Percentiles rank a stretch among this genome's conserved stretches.
These are phyloP conservation scores for Sporothrix dimorphospora DNA, from an alignment of 2,329 filamentous ascomycete species.

Conservation along the genomic window DNA sequence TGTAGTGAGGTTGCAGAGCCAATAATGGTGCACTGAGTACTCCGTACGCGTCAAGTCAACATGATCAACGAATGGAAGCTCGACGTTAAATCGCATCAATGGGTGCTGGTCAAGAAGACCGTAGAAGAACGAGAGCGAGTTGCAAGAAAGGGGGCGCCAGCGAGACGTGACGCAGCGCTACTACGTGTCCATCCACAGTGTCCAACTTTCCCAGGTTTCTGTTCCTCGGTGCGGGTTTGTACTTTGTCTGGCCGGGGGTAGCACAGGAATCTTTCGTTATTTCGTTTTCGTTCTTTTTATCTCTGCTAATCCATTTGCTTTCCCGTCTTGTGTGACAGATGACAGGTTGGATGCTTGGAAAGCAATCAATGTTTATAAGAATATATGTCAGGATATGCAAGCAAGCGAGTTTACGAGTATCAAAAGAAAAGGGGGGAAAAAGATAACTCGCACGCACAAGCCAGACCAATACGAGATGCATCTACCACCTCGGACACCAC, in stretches of 20 bases:
- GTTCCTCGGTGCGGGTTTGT: neutral
- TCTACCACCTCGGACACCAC: conserved; percentile 1
- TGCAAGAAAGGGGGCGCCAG: conserved; percentile 12
- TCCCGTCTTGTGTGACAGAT: conserved; percentile 1
- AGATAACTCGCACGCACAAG: conserved; percentile 3
- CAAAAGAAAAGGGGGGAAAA: neutral
- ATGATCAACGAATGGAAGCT: neutral
- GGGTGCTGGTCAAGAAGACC: neutral
- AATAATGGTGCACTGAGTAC: neutral
- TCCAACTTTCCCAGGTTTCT: conserved; percentile 18
- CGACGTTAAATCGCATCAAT: neutral
- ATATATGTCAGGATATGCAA: neutral
- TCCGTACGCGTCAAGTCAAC: neutral
- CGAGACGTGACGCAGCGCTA: conserved; percentile 20
- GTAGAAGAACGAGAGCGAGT: neutral
- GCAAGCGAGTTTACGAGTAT: neutral
- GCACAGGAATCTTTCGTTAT: neutral
- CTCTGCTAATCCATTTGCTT: neutral
- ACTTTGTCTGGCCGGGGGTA: neutral
- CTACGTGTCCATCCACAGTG: conserved; percentile 5
- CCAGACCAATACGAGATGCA: conserved; percentile 7
- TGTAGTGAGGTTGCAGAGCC: neutral
- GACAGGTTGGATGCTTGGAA: neutral
- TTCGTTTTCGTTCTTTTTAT: neutral
- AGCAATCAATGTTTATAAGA: too few species aligned